phyloP scores from a whole-genome alignment of 805 yeast species.

The Hyphopichia homilentoma region DNA sequence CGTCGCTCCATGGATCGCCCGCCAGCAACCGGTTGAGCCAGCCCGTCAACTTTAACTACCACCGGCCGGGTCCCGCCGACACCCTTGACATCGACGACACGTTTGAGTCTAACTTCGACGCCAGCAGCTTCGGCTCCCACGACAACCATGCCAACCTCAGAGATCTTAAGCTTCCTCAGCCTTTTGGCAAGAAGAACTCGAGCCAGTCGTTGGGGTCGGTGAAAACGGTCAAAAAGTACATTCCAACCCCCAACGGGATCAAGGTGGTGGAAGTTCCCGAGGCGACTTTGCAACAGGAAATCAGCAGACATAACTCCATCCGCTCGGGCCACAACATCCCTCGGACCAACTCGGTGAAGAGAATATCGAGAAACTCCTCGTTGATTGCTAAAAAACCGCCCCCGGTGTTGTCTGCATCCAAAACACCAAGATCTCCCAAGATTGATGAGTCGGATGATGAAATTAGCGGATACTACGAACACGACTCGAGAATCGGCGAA shows the following conservation, averaged over 20 bases:
- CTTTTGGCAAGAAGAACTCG: background rate
- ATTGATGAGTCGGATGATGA: constrained; percentile 16
- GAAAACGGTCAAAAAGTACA: constrained; percentile 60
- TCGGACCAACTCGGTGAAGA: constrained; percentile 13
- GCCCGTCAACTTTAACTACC: constrained; percentile 1
- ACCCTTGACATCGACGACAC: constrained; percentile 26
- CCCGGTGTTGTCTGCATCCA: constrained; percentile 10
- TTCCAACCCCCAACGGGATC: constrained; percentile 72
- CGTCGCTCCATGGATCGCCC: constrained; percentile 1
- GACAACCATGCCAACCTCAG: constrained; percentile 30
- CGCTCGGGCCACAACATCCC: constrained; percentile 26
- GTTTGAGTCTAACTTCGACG: constrained; percentile 29
- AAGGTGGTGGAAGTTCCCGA: constrained; percentile 67
- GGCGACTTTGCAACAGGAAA: constrained; percentile 33
- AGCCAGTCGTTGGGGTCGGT: constrained; percentile 7
- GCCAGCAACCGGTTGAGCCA: background rate
- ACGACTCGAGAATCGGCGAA: constrained; percentile 21
- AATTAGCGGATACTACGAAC: constrained; percentile 22
- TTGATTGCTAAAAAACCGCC: constrained; percentile 10
- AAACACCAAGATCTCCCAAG: constrained; percentile 9
- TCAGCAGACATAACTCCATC: constrained; percentile 38
- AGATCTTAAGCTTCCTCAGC: constrained; percentile 31
- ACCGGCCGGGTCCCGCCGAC: constrained; percentile 6
- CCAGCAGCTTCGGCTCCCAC: constrained; percentile 12
- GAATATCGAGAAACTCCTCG: constrained; percentile 9